Evolutionary conservation across 495 filamentous ascomycete species (phyloP).

Genomic region (Friedmanniomyces simplex): DNA sequence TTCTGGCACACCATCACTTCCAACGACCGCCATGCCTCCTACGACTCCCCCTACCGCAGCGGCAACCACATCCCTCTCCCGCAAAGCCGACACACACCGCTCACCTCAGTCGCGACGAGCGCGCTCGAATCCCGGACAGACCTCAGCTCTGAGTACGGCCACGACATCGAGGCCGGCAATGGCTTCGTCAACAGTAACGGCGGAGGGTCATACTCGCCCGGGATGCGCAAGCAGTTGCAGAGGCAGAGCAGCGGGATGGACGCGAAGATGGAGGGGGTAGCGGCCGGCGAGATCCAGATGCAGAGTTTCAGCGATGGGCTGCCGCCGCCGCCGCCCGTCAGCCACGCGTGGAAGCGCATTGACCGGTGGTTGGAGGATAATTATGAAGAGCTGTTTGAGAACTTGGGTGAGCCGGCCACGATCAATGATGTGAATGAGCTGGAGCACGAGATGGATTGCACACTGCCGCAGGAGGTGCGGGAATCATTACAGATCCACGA

Average conservation of each 20-base stretch:
- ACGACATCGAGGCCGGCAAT: slow-evolving; percentile 35
- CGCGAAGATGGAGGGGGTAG: slow-evolving; percentile 51
- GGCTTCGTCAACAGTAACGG: slow-evolving; percentile 51
- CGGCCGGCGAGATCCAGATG: slow-evolving; percentile 81
- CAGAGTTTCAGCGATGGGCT: slow-evolving; percentile 89
- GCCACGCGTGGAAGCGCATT: slow-evolving; percentile 87
- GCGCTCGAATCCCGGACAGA: slow-evolving; percentile 49
- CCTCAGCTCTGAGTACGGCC: slow-evolving; percentile 28
- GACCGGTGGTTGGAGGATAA: slow-evolving; percentile 90
- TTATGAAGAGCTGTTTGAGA: slow-evolving; percentile 88
- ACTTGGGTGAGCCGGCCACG: slow-evolving; percentile 82
- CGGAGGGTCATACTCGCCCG: slow-evolving; percentile 65
- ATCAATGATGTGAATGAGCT: slow-evolving; percentile 93
- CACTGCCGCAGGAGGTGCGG: slow-evolving; percentile 82
- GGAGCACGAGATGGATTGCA: slow-evolving; percentile 92
- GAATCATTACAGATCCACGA: slow-evolving; percentile 88
- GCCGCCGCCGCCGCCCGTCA: slow-evolving; percentile 76
- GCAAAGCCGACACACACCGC: slow-evolving; percentile 32
- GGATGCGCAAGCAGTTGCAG: slow-evolving; percentile 65
- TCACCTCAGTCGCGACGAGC: slow-evolving; percentile 42
- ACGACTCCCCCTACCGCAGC: slow-evolving; percentile 36
- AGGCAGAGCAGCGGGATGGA: slow-evolving; percentile 43
- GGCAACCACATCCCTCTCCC: slow-evolving; percentile 30
- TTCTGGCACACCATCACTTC: slow-evolving; percentile 25
- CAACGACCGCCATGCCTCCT: slow-evolving; percentile 37